Percentiles rank a stretch among this genome's conserved stretches.
These are phyloP conservation scores for Aureobasidium vineae DNA, from an alignment of 2,329 filamentous ascomycete genomes.

Conservation along the genomic window DNA sequence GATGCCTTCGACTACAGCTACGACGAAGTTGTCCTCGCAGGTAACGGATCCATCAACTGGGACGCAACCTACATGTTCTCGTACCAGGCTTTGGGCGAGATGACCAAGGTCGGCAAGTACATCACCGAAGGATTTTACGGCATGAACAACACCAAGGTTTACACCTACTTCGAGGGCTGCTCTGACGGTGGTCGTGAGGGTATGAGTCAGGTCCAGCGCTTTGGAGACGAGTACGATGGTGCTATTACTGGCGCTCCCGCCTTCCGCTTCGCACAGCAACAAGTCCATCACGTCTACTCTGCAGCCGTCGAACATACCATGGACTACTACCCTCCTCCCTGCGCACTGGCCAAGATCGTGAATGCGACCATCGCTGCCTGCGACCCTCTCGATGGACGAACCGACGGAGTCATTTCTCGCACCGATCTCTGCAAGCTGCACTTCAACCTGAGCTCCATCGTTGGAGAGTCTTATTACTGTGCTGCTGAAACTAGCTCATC, in stretches of 20 bases:
- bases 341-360: conserved; percentile 52
- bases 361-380: conserved; percentile 57
- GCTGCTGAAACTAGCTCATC: conserved; percentile 35
- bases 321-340: conserved; percentile 46
- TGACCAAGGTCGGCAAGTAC: conserved; percentile 50
- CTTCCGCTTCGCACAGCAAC: conserved; percentile 49
- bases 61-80: conserved; percentile 52
- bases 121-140: conserved; percentile 45
- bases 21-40: conserved; percentile 36
- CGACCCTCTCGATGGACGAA: conserved; percentile 55
- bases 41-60: conserved; percentile 54
- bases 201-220: conserved; percentile 54
- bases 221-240: conserved; percentile 51
- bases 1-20: conserved; percentile 47
- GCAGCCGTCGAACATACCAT: conserved; percentile 43
- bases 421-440: conserved; percentile 50
- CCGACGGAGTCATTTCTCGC: conserved; percentile 55
- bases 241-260: conserved; percentile 50
- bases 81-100: conserved; percentile 54
- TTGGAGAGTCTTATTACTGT: conserved; percentile 51
- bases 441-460: conserved; percentile 48
- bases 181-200: conserved; percentile 55
- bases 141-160: conserved; percentile 36
- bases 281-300: conserved; percentile 46
- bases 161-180: conserved; percentile 56